Evolutionary conservation across 73 alveolate species (phyloP).

Genomic region (Tetrahymena thermophila): DNA sequence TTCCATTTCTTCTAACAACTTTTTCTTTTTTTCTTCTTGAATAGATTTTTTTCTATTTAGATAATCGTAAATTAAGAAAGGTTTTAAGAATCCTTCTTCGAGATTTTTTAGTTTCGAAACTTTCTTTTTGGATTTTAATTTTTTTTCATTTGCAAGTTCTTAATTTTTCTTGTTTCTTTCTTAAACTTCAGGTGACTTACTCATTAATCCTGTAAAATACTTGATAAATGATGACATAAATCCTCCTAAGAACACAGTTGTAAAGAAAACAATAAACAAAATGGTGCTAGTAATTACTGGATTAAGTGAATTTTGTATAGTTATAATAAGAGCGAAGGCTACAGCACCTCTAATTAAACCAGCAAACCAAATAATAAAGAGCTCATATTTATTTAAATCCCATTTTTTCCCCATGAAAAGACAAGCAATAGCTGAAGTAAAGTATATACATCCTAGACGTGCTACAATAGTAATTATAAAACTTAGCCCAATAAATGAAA

Average conservation of each 20-base stretch:
- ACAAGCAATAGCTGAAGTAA: conserved; percentile 47
- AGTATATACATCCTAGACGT: conserved; percentile 70
- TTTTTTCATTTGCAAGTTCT: not conserved
- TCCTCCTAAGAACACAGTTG: not conserved
- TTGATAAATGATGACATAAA: not conserved
- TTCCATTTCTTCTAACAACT: not conserved
- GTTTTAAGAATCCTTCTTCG: not conserved
- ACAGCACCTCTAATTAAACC: conserved; percentile 95
- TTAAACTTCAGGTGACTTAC: not conserved
- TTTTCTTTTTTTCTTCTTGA: not conserved
- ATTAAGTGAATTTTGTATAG: conserved; percentile 40
- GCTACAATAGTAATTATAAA: conserved; percentile 63
- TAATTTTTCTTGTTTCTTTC: not conserved
- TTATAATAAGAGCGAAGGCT: conserved; percentile 82
- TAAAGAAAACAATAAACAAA: not conserved
- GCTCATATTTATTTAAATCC: conserved; percentile 64
- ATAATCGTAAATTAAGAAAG: not conserved
- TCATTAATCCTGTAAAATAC: not conserved
- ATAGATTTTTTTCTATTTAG: not conserved
- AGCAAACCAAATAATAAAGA: conserved; percentile 71
- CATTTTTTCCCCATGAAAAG: conserved; percentile 42
- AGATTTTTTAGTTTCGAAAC: not conserved
- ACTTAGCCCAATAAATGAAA: conserved; percentile 43
- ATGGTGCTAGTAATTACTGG: not conserved
- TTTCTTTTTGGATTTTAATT: not conserved